These are phyloP conservation scores for Suillus ampliporus DNA, from an alignment of 768 basidiomycete species.

Conservation along the genomic window DNA sequence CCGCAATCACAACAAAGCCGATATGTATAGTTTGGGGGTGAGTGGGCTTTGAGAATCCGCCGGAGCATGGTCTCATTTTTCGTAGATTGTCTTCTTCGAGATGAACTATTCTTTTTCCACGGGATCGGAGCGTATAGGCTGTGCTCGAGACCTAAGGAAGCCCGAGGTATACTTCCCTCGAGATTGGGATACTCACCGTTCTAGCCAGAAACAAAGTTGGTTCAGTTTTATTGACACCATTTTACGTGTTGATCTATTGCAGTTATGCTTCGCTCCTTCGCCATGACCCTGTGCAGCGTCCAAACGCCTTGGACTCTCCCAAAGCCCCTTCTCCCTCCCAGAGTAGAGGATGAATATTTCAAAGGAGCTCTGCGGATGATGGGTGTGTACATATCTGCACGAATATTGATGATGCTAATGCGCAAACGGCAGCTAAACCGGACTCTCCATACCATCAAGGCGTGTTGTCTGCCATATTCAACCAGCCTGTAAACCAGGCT, in stretches of 20 bases:
- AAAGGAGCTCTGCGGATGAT: conserved; percentile 79
- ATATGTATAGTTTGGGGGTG: conserved; percentile 94
- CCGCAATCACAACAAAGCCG: conserved; percentile 86
- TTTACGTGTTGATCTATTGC: conserved; percentile 10
- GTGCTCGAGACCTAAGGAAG: conserved; percentile 79
- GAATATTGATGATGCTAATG: conserved; percentile 27
- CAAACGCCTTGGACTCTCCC: conserved; percentile 80
- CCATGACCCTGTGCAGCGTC: conserved; percentile 80
- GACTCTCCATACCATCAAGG: conserved; percentile 84
- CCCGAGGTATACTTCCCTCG: conserved; percentile 78
- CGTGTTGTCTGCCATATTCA: conserved; percentile 80
- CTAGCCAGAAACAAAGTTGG: conserved; percentile 74
- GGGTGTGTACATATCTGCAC: conserved; percentile 43
- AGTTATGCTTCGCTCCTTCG: conserved; percentile 86
- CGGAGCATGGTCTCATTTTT: conserved; percentile 5
- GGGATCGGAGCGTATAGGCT: conserved; percentile 78
- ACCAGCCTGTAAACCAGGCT: conserved; percentile 65
- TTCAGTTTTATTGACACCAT: conserved; percentile 14
- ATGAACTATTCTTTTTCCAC: conserved; percentile 91
- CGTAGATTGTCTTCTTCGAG: conserved; percentile 94
- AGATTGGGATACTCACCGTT: conserved; percentile 67
- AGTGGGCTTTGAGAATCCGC: conserved; percentile 29
- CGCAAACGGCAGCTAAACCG: conserved; percentile 55
- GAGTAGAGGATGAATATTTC: conserved; percentile 86
- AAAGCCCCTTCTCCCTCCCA: conserved; percentile 76